These are phyloP conservation scores for Russula earlei DNA, from an alignment of 768 basidiomycete genomes.

Conservation along the genomic window DNA sequence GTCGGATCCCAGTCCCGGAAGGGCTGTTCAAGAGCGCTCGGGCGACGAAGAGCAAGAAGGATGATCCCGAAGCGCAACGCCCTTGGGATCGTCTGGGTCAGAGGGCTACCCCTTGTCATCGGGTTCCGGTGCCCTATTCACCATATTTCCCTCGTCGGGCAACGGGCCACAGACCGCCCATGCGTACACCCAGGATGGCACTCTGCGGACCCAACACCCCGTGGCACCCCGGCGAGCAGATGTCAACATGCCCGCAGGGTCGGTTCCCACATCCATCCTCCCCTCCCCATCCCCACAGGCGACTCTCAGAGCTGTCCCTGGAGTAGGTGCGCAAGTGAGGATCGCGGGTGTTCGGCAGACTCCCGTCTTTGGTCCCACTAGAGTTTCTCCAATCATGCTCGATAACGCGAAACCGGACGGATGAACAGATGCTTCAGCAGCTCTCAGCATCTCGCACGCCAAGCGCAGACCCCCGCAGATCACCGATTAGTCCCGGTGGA, in stretches of 20 bases:
- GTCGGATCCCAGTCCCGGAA: constrained; percentile 54
- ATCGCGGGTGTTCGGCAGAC: background rate
- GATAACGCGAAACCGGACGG: constrained; percentile 11
- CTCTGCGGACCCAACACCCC: background rate
- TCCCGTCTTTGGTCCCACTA: constrained; percentile 16
- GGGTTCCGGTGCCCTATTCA: constrained; percentile 14
- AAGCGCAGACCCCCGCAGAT: background rate
- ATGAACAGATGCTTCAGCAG: constrained; percentile 14
- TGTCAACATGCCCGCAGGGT: background rate
- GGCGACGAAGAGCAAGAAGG: constrained; percentile 16
- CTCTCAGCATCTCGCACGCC: constrained; percentile 6
- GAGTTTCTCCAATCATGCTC: constrained; percentile 13
- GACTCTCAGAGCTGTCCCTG: background rate
- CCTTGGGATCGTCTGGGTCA: background rate
- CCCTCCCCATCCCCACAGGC: background rate
- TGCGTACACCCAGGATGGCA: constrained; percentile 10
- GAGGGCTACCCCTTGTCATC: constrained; percentile 11
- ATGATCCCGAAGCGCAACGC: constrained; percentile 13
- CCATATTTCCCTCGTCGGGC: constrained; percentile 18
- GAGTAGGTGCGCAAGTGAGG: background rate
- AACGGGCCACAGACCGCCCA: constrained; percentile 15
- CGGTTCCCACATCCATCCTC: background rate
- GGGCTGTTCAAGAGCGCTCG: constrained; percentile 50
- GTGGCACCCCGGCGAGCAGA: background rate
- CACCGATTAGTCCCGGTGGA: background rate